Conservation (phyloP, 2,329 filamentous ascomycete species). For the Aspergillus costaricaensis region DNA sequence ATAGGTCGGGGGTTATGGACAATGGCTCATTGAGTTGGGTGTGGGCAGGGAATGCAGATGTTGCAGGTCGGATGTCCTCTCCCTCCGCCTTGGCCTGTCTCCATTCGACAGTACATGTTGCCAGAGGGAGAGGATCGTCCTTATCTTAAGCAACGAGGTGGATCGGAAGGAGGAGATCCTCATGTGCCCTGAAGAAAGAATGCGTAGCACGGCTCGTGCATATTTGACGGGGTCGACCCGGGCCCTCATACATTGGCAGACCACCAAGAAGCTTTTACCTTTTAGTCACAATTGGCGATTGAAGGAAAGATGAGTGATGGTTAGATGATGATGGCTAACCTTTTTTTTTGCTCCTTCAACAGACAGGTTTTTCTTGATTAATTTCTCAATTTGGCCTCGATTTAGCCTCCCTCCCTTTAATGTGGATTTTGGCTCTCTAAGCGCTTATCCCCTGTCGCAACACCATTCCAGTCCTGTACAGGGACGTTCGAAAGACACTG, state of each 20-base stretch:
- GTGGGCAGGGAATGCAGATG: neutral
- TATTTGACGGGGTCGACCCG: constrained; percentile 20
- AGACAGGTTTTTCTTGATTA: constrained; percentile 22
- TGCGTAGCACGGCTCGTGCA: constrained; percentile 20
- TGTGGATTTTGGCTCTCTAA: constrained; percentile 32
- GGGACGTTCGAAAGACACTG: constrained; percentile 30
- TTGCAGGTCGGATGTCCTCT: neutral
- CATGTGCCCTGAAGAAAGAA: constrained; percentile 14
- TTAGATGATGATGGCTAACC: constrained; percentile 19
- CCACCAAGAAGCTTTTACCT: constrained; percentile 10
- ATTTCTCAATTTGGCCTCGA: constrained; percentile 22
- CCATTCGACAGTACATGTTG: constrained; percentile 13
- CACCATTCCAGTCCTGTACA: constrained; percentile 29
- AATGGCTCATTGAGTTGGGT: constrained; percentile 1
- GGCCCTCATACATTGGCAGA: constrained; percentile 20
- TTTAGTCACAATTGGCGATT: neutral
- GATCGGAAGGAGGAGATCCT: constrained; percentile 18
- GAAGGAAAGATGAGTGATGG: neutral
- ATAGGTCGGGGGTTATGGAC: neutral
- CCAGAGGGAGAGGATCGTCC: constrained; percentile 9
- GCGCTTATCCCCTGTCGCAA: constrained; percentile 21
- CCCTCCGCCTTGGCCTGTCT: neutral
- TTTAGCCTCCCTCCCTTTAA: constrained; percentile 26
- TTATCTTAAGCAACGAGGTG: constrained; percentile 8
- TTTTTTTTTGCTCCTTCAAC: constrained; percentile 14